Evolutionary conservation across 306 rosid species (phyloP), one percentile per base, ranked within the genome.

Genomic region (Vigna unguiculata): DNA sequence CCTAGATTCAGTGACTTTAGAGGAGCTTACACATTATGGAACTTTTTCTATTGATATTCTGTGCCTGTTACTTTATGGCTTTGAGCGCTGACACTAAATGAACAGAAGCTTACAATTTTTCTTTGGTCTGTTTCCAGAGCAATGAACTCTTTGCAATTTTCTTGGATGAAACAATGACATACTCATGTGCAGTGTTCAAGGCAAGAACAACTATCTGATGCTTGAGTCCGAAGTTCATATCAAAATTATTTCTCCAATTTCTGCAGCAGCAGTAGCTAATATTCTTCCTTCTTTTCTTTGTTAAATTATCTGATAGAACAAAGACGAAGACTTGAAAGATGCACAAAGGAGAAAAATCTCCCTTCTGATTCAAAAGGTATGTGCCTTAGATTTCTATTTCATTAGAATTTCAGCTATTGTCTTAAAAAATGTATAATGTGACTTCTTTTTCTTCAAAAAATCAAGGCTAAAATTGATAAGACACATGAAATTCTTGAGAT

Each of bases 91-190:
- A 79, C n/a, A 58, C 68, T 65, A 47, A 49, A 17, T 28, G 67
- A 54, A 20, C 16, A 65, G 60, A 70, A 58, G 46, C 78, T 74
- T 74, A 85, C 47, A 65, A 12, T 65, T 57, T 19, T 69, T 43
- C 47, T 62, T 74, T 70, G 64, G 28, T 85, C 52, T 86, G 71
- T 84, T 78, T 85, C 34, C 62, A 90, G 98, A 94, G 96, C 81
- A 94, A 90, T 81, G 96, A 91, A 40, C 93, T 94, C 60, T 94
- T 94, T 74, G 86, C 94, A 11, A 85, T 90, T 51, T 89, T 94
- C 91, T 83, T 94, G 88, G 98, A 91, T 22, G 93, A 91, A 63
- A 86, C 96, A 58, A 94, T 91, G 96, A 89, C 96, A 40, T 92
- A 90, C 76, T 92, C 98, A 36, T 85, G 86, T 65, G 98, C 92